Base-by-base conservation (phyloP, 1,284 basidiomycete genomes). In the Schizophyllum commune region DNA sequence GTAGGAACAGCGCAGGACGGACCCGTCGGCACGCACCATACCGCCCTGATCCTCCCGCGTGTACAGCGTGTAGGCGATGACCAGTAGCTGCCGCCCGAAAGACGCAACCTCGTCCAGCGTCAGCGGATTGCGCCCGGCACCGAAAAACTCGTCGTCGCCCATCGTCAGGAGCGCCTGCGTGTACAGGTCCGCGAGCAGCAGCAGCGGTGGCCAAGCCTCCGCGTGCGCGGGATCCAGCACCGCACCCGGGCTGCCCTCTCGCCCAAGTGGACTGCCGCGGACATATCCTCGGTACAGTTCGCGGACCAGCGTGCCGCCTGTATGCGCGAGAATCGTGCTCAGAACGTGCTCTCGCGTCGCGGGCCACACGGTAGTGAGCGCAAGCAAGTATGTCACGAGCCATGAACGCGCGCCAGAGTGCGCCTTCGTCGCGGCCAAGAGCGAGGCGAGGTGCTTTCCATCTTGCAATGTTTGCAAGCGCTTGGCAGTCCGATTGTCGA, bases 71-170 rank as follows among this genome's bases (percentile, higher is more conserved):
- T 94, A 96, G 0, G 87, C 88, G 47, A 94, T 81, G 65, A 93
- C 91, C 58, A 94, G 74, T 58, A 95, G 73, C 64, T 90, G 80
- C 9, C 83, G 80, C 21, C 85, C 89, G 64, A 92, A 85, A 20
- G 75, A 77, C 63, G 74, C 79, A 61, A 98, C 80, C 69, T 99
- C 96, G 68, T 97, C 94, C 7, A 96, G 73, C 0, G 82, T 81
- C 2, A 99, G 80, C 0, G 93, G 90, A 67, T 95, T 95, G 19
- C 84, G 75, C 0, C 52, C 62, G n/a, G 78, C 70, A 0, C 85
- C 83, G 70, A 96, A 96, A 75, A 99, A 98, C 72, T 99, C 96
- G 72, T 98, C 96, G 67, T 99, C 97, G 1, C 93, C 93, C 78
- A 99, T 91, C 0, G 95, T 94, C 52, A 95, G 79, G 19, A 99